A percentile compares a stretch with the other conserved stretches of the same genome.
Evolutionary conservation across 495 filamentous ascomycete species (phyloP).

Genomic region (Aspergillus leporis): DNA sequence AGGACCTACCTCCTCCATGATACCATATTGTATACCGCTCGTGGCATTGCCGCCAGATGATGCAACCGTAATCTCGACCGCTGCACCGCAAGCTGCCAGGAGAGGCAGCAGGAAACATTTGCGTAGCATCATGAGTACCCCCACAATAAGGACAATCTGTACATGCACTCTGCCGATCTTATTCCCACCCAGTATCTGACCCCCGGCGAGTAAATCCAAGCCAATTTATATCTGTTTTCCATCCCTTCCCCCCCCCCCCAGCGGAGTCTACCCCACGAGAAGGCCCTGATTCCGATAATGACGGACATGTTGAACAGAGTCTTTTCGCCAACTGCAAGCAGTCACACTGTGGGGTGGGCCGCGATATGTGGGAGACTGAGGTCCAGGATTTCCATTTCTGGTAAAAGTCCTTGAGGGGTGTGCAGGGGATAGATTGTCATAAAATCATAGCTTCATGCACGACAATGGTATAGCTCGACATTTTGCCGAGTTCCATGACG

Average conservation of each 20-base stretch:
- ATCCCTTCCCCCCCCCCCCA: not conserved
- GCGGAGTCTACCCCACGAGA: not conserved
- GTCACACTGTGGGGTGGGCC: not conserved
- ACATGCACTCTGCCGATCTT: conserved; percentile 6
- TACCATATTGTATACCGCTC: conserved; percentile 54
- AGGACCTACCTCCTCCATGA: conserved; percentile 55
- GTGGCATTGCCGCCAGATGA: conserved; percentile 53
- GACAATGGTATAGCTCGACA: not conserved
- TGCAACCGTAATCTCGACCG: conserved; percentile 41
- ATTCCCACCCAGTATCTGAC: not conserved
- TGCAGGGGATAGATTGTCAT: not conserved
- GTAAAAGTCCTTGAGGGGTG: conserved; percentile 18
- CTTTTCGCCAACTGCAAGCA: not conserved
- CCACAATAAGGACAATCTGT: not conserved
- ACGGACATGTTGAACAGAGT: not conserved
- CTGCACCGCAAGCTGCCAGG: conserved; percentile 29
- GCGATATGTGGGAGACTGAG: not conserved
- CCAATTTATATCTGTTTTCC: not conserved
- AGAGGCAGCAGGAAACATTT: conserved; percentile 29
- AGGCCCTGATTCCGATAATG: not conserved
- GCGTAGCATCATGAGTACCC: conserved; percentile 20
- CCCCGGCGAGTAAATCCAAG: not conserved
- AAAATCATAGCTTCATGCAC: not conserved
- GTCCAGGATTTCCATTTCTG: conserved; percentile 5
- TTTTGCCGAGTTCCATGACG: conserved; percentile 4